phyloP scores from a whole-genome alignment of 164 flowering plant genomes.

The Stephania cephalantha region DNA sequence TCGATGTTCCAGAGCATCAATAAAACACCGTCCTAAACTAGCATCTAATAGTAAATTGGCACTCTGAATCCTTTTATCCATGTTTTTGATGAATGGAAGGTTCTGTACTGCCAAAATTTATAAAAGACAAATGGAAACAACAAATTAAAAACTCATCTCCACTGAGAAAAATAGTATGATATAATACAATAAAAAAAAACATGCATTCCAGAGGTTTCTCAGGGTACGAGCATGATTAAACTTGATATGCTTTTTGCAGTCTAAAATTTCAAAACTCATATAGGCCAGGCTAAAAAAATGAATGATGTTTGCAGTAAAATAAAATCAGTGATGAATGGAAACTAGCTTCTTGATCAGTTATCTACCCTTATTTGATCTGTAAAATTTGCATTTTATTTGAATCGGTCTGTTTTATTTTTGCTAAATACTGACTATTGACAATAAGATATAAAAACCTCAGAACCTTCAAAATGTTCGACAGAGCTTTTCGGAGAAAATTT shows the following conservation, averaged over 20 bases:
- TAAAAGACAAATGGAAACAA: constrained; percentile 20
- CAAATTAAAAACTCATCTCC: neutral
- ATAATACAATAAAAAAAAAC: neutral
- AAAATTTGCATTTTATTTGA: no score
- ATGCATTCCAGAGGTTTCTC: neutral
- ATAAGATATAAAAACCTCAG: neutral
- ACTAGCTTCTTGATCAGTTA: neutral
- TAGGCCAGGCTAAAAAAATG: no score
- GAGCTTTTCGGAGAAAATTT: neutral
- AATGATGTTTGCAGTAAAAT: no score
- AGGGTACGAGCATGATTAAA: neutral
- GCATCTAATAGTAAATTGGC: constrained; percentile 73
- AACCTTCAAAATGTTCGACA: neutral
- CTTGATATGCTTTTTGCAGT: neutral
- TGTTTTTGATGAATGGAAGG: constrained; percentile 91
- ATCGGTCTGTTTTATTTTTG: no score
- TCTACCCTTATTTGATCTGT: neutral
- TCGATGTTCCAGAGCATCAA: constrained; percentile 72
- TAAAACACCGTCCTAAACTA: constrained; percentile 92
- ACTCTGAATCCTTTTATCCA: constrained; percentile 87
- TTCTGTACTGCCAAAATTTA: constrained; percentile 81
- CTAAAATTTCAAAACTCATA: neutral
- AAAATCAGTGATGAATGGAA: neutral
- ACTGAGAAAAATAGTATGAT: neutral
- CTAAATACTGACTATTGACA: neutral